Conservation (phyloP, 2,329 filamentous ascomycete species). For the Monosporascus ibericus region DNA sequence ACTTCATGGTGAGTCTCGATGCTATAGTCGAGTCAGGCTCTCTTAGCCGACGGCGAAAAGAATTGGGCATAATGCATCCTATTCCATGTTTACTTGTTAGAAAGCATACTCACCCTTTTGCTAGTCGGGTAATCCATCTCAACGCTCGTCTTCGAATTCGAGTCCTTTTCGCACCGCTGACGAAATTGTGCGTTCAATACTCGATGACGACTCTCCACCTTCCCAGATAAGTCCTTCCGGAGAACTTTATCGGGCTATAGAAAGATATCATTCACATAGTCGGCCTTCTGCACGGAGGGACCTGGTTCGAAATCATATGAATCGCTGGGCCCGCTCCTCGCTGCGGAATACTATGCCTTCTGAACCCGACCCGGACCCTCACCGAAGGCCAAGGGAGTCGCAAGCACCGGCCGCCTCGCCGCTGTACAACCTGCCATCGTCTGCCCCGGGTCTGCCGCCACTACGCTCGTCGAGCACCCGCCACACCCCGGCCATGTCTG, state of each 20-base stretch:
- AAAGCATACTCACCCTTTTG: slow-evolving; percentile 4
- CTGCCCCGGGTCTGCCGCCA: slow-evolving; percentile 29
- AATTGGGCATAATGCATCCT: not conserved
- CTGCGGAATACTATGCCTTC: slow-evolving; percentile 29
- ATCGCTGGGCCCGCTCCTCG: slow-evolving; percentile 17
- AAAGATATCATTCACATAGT: slow-evolving; percentile 29
- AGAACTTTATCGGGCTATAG: slow-evolving; percentile 37
- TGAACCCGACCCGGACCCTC: slow-evolving; percentile 27
- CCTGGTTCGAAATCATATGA: slow-evolving; percentile 15
- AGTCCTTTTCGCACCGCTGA: slow-evolving; percentile 22
- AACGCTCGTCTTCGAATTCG: slow-evolving; percentile 17
- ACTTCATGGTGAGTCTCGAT: slow-evolving; percentile 2
- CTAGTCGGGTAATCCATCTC: slow-evolving; percentile 26
- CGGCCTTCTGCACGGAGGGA: slow-evolving; percentile 14
- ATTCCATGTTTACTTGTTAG: not conserved
- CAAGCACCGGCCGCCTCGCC: slow-evolving; percentile 18
- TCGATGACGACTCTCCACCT: slow-evolving; percentile 30
- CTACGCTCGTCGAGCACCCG: slow-evolving; percentile 28
- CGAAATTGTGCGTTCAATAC: slow-evolving; percentile 31
- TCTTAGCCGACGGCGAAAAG: too few species aligned
- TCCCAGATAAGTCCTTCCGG: slow-evolving; percentile 35
- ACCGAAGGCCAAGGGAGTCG: slow-evolving; percentile 29
- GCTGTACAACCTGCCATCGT: slow-evolving; percentile 16
- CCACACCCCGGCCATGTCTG: slow-evolving; percentile 18
- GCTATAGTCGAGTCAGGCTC: too few species aligned